Conservation (phyloP, 2,329 filamentous ascomycete genomes). For the Gnomoniopsis smithogilvyi region DNA sequence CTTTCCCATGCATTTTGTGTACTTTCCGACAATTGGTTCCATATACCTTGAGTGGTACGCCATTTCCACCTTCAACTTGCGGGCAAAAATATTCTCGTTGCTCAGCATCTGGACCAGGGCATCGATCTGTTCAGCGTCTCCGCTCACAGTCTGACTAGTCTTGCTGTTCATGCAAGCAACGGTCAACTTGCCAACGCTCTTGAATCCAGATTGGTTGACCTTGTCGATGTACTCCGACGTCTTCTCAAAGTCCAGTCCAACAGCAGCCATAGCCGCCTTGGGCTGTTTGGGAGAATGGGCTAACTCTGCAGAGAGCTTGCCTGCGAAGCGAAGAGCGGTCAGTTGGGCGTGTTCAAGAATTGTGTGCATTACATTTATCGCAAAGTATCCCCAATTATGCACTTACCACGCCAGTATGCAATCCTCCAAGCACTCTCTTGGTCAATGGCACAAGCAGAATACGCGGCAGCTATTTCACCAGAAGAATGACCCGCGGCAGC, state of each 20-base stretch:
- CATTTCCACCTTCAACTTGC: conserved; percentile 27
- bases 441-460: conserved; percentile 24
- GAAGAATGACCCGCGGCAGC: conserved; percentile 32
- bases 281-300: conserved; percentile 16
- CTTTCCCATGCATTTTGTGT: conserved; percentile 20
- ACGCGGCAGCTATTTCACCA: conserved; percentile 33
- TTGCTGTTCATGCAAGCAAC: conserved; percentile 23
- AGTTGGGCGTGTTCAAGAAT: too few species aligned
- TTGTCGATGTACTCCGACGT: conserved; percentile 16
- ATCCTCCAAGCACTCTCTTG: conserved; percentile 19
- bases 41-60: conserved; percentile 34
- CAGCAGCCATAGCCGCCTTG: conserved; percentile 24
- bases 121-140: conserved; percentile 22
- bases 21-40: conserved; percentile 20
- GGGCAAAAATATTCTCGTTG: conserved; percentile 21
- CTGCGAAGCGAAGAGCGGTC: too few species aligned
- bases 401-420: conserved; percentile 24
- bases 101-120: conserved; percentile 19
- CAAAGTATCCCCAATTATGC: too few species aligned
- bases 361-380: too few species aligned
- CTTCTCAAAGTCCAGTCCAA: conserved; percentile 22
- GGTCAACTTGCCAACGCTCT: conserved; percentile 13
- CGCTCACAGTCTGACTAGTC: conserved; percentile 25
- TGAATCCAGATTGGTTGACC: conserved; percentile 15
- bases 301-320: conserved; percentile 22